Conservation (phyloP, 2,329 filamentous ascomycete genomes). For the Bipolaris cookei region DNA sequence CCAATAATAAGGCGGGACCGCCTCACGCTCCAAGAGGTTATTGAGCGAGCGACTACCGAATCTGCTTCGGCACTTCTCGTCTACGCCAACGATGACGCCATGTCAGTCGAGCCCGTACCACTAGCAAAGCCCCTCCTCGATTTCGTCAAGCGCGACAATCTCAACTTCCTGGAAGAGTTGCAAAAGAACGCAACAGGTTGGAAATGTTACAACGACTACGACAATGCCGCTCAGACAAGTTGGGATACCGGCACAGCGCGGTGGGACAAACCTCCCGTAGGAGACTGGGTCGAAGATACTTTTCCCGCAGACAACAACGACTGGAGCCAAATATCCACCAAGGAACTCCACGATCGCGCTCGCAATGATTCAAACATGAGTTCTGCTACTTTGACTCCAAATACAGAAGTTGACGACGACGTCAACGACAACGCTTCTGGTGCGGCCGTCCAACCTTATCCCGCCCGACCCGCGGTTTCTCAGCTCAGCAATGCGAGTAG, state of each 20-base stretch:
- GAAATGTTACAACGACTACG: constrained; percentile 19
- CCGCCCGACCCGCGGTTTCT: constrained; percentile 23
- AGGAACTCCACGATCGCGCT: constrained; percentile 23
- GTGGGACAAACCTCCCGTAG: constrained; percentile 2
- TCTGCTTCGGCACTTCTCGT: constrained; percentile 62
- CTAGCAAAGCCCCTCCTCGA: constrained; percentile 38
- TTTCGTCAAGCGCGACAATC: constrained; percentile 60
- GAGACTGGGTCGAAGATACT: constrained; percentile 27
- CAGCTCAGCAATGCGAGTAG: constrained; percentile 31
- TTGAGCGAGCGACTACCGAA: constrained; percentile 61
- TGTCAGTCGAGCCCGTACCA: constrained; percentile 22
- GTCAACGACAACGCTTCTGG: constrained; percentile 21
- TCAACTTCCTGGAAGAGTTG: constrained; percentile 42
- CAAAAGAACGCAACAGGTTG: constrained; percentile 23
- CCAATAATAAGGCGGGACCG: constrained; percentile 39
- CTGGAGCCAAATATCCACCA: constrained; percentile 31
- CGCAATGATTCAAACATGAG: constrained; percentile 27
- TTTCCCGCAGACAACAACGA: constrained; percentile 25
- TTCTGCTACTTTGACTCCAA: constrained; percentile 44
- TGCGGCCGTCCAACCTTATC: constrained; percentile 36
- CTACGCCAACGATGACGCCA: constrained; percentile 61
- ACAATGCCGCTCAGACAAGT: not conserved
- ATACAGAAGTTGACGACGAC: constrained; percentile 42
- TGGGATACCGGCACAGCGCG: not conserved
- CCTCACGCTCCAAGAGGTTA: constrained; percentile 60